A percentile compares a stretch with the other conserved stretches of the same genome.
Evolutionary conservation across 805 yeast genomes (phyloP).

Genomic region (Spathaspora girioi): DNA sequence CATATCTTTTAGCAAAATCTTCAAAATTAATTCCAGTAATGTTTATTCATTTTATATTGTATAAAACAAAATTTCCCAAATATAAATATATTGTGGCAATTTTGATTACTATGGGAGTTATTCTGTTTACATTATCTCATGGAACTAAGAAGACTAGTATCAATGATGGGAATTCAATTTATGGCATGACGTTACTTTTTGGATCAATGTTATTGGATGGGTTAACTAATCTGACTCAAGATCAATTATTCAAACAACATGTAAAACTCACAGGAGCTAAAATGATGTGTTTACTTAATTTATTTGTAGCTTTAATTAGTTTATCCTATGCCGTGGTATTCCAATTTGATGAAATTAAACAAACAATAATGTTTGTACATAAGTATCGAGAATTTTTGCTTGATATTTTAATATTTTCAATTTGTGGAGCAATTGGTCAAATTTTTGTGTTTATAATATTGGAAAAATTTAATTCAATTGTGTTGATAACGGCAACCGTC

Average conservation of each 20-base stretch:
- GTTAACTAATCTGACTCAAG: slow-evolving; percentile 90
- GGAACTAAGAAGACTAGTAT: slow-evolving; percentile 20
- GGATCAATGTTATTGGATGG: slow-evolving; percentile 82
- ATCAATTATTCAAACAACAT: slow-evolving; percentile 57
- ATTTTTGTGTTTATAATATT: slow-evolving; percentile 86
- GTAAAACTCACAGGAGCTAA: slow-evolving; percentile 74
- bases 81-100: slow-evolving; percentile 77
- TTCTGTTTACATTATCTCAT: slow-evolving; percentile 63
- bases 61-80: slow-evolving; percentile 65
- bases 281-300: slow-evolving; percentile 70
- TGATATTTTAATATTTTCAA: slow-evolving; percentile 64
- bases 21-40: slow-evolving; percentile 95
- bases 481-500: slow-evolving; percentile 88
- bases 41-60: slow-evolving; percentile 70
- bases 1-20: slow-evolving; percentile 82
- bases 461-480: slow-evolving; percentile 79
- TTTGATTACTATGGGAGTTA: slow-evolving; percentile 80
- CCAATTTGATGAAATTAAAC: slow-evolving; percentile 45
- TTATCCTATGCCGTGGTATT: slow-evolving; percentile 42
- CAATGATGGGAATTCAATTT: slow-evolving; percentile 39
- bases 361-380: slow-evolving; percentile 46
- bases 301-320: slow-evolving; percentile 45
- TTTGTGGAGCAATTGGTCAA: slow-evolving; percentile 89
- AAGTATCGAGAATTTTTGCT: slow-evolving; percentile 50
- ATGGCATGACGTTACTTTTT: slow-evolving; percentile 60